phyloP scores from a whole-genome alignment of 75 land plant genomes.

The Cryptomeria japonica region DNA sequence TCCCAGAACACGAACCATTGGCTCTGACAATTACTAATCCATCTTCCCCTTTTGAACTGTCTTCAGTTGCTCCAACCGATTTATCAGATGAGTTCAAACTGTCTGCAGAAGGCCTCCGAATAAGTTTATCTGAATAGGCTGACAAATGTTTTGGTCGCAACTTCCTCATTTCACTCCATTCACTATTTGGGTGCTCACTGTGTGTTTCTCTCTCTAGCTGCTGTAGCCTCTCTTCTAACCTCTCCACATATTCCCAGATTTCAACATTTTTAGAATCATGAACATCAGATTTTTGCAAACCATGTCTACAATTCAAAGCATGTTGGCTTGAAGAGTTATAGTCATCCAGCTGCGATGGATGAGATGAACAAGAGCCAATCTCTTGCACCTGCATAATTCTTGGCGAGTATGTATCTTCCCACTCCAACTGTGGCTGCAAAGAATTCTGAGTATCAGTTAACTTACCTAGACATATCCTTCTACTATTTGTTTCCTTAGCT shows the following conservation, averaged over 20 bases:
- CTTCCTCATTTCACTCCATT: background rate
- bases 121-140: background rate
- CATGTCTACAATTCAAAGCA: background rate
- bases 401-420: background rate
- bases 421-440: background rate
- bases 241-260: slow-evolving; percentile 1
- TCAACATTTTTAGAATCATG: background rate
- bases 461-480: background rate
- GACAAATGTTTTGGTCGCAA: background rate
- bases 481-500: slow-evolving; percentile 8
- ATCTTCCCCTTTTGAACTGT: background rate
- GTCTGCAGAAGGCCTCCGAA: background rate
- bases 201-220: slow-evolving; percentile 6
- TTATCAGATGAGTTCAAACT: background rate
- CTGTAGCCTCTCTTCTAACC: background rate
- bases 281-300: background rate
- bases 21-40: background rate
- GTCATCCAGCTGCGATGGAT: background rate
- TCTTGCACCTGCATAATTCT: background rate
- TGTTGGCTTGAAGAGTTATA: background rate
- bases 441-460: background rate
- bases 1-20: background rate
- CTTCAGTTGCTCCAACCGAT: background rate
- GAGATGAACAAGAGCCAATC: background rate
- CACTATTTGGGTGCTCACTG: background rate